Percentiles rank a stretch among this genome's conserved stretches.
These are phyloP conservation scores for Cucumis variabilis DNA, from an alignment of 331 rosid genomes.

Conservation along the genomic window DNA sequence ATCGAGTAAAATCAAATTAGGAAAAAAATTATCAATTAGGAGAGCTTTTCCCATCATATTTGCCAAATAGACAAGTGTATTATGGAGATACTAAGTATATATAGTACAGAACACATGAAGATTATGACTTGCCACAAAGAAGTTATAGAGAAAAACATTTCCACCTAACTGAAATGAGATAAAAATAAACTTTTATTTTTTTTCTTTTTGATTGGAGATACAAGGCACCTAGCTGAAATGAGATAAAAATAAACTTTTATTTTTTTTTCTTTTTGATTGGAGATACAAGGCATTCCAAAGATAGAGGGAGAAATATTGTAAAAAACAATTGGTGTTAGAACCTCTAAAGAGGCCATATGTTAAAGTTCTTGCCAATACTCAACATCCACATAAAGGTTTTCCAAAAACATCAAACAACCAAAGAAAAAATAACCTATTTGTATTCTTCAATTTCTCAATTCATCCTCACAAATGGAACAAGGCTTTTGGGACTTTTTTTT, in stretches of 20 bases:
- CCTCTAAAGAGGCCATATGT: background rate
- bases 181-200: no score
- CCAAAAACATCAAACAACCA: no score
- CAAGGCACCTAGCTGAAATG: no score
- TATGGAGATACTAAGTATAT: no score
- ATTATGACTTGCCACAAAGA: background rate
- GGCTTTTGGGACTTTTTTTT: no score
- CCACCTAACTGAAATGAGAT: background rate
- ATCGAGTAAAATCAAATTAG: conserved; percentile 27
- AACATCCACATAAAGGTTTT: no score
- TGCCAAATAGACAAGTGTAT: no score
- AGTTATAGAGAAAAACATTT: background rate
- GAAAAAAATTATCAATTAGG: conserved; percentile 7
- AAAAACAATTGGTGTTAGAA: background rate
- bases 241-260: background rate
- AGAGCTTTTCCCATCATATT: conserved; percentile 12
- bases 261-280: background rate
- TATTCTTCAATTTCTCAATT: no score
- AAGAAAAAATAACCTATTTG: no score
- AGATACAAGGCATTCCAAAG: background rate
- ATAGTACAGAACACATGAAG: background rate
- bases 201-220: no score
- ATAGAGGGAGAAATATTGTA: background rate
- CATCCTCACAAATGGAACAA: no score
- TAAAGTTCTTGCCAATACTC: background rate